A percentile compares a stretch with the other conserved stretches of the same genome.
Conservation (phyloP, 305 asterid genomes). For the Stenogyne calaminthoides region DNA sequence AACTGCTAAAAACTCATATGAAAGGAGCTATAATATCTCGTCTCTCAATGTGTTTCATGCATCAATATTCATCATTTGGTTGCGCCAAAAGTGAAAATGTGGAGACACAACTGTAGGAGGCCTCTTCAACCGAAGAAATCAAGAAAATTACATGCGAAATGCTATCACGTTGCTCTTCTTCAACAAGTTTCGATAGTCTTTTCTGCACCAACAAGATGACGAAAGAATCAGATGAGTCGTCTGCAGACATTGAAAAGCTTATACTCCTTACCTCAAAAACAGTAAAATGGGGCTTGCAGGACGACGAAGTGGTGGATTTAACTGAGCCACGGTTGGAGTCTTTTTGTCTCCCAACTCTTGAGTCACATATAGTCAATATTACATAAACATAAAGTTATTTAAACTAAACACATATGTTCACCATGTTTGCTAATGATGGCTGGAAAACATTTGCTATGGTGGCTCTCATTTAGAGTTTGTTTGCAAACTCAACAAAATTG, state of each 20-base stretch:
- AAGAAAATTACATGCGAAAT: slow-evolving; percentile 58
- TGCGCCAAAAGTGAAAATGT: slow-evolving; percentile 31
- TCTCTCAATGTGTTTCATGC: background rate
- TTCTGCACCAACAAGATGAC: slow-evolving; percentile 26
- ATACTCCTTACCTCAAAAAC: slow-evolving; percentile 41
- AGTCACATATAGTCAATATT: slow-evolving; percentile 37
- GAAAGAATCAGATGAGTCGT: too few relatives aligned
- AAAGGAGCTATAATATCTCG: background rate
- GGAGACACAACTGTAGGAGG: slow-evolving; percentile 19
- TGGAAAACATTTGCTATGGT: background rate
- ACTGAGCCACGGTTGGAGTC: slow-evolving; percentile 84
- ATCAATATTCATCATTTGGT: slow-evolving; percentile 43
- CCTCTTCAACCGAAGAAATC: slow-evolving; percentile 56
- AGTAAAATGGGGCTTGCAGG: slow-evolving; percentile 40
- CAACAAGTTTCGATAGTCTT: slow-evolving; percentile 18
- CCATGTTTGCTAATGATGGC: background rate
- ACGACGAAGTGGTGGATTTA: too few relatives aligned
- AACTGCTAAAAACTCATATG: background rate
- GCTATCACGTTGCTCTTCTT: slow-evolving; percentile 35
- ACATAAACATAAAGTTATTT: slow-evolving; percentile 18
- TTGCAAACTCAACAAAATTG: too few relatives aligned
- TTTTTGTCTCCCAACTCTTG: slow-evolving; percentile 54
- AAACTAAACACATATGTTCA: background rate
- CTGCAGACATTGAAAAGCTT: too few relatives aligned
- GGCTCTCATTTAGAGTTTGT: too few relatives aligned